These are phyloP conservation scores for Phyllosticta capitalensis DNA, from an alignment of 2,329 filamentous ascomycete species.

Conservation along the genomic window DNA sequence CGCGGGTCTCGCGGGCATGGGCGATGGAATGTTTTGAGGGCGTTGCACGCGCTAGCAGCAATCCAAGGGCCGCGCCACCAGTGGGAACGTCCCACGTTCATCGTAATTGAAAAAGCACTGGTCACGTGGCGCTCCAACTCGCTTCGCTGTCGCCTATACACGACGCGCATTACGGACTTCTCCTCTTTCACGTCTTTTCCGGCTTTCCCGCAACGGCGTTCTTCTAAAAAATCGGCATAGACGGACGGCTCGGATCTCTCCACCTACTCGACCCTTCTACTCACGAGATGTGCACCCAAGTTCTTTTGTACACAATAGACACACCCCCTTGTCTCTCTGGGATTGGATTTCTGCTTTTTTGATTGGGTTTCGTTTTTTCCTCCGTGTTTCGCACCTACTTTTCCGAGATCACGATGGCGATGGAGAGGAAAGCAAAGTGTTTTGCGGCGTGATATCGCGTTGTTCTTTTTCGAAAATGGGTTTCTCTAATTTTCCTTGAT, in stretches of 20 bases:
- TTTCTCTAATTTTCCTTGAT: neutral
- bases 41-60: neutral
- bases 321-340: neutral
- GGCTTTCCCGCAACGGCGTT: neutral
- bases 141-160: conserved; percentile 3
- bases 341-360: neutral
- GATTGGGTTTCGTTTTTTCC: neutral
- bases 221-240: conserved; percentile 2
- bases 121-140: neutral
- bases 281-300: neutral
- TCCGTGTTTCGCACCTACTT: neutral
- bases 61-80: neutral
- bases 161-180: neutral
- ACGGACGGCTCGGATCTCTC: conserved; percentile 2
- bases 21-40: conserved; percentile 39
- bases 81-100: neutral
- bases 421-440: neutral
- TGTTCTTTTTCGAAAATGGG: neutral
- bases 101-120: neutral
- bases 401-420: neutral
- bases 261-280: conserved; percentile 1
- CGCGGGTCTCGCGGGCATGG: conserved; percentile 47
- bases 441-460: neutral
- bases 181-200: neutral
- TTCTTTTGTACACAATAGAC: conserved; percentile 2